Base-by-base conservation (phyloP, 2,329 filamentous ascomycete species). In the Colletotrichum gloeosporioides region DNA sequence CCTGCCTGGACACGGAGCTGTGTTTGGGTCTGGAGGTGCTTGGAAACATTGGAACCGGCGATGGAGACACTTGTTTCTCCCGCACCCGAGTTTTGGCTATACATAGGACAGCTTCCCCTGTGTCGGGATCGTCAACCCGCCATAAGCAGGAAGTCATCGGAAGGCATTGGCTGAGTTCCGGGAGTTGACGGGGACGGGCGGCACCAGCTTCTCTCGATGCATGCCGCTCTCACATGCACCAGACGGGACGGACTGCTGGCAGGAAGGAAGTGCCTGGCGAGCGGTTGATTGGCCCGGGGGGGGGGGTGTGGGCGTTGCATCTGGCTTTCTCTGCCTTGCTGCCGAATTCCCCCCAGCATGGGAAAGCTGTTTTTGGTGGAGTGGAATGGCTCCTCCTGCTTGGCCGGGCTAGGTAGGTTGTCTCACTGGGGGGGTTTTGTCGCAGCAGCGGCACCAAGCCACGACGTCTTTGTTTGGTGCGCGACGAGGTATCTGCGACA, bases 31-130 rank as follows among this genome's bases (percentile, higher is more conserved):
- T 55, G 39, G 44, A 27, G 62, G 15, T 31, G 49, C 31, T 69
- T 16, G 63, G 63, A 53, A 66, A 36, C 25, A 61, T 31, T 55
- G 34, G 49, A 55, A 66, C n/a, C 61, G 39, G 36, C 49, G 36
- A 71, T 75, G 69, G 68, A 31, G 27, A 55, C 65, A 32, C 34
- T 73, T 32, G 64, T 74, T 69, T 76, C 49, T 74, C 34, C 65
- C 65, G 36, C 73, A 74, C 65, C 70, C 70, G 70, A 73, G 70
- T 76, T 74, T 74, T 76, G 70, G 74, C 74, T 76, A 73, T 73
- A 74, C 39, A 69, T 74, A 73, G 70, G 59, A 64, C 36, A 75
- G 69, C 39, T 87, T 62, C 59, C 59, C 36, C 22, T 62, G 44
- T 64, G 72, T 71, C 34, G 61, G 59, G 44, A 65, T 44, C 29